phyloP scores from a whole-genome alignment of 192 early-diverging fungal genomes.

The Coemansia sp. region DNA sequence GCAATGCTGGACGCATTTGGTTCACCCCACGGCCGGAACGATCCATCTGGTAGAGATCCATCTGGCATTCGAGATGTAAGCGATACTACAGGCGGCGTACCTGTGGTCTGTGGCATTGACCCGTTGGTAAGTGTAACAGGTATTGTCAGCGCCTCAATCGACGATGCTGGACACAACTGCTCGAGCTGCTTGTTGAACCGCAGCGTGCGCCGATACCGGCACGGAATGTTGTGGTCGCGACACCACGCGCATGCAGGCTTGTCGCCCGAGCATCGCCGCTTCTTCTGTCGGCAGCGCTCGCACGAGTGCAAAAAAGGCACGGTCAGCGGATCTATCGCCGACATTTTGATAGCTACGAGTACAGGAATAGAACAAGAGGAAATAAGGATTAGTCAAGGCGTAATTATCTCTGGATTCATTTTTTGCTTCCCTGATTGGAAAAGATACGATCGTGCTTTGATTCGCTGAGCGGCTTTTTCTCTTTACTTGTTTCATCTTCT shows the following conservation, averaged over 20 bases:
- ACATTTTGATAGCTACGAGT: constrained; percentile 10
- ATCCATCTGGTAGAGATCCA: background rate
- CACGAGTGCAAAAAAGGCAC: constrained; percentile 54
- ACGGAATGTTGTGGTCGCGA: constrained; percentile 36
- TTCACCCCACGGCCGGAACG: background rate
- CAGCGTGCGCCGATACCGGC: constrained; percentile 47
- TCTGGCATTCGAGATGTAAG: background rate
- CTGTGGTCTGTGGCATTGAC: background rate
- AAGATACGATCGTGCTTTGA: background rate
- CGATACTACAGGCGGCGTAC: background rate
- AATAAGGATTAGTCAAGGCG: constrained; percentile 4
- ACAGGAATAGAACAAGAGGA: background rate
- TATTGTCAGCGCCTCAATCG: constrained; percentile 19
- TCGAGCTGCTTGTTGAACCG: constrained; percentile 52
- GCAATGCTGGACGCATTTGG: background rate
- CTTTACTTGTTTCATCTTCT: background rate
- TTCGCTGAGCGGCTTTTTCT: background rate
- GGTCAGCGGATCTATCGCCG: constrained; percentile 36
- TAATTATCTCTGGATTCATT: background rate
- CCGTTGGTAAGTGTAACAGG: constrained; percentile 15
- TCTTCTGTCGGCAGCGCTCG: constrained; percentile 53
- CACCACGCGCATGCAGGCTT: constrained; percentile 53
- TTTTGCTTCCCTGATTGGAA: background rate
- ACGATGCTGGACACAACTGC: constrained; percentile 13
- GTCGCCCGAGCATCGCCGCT: constrained; percentile 52